These are phyloP conservation scores for Dicorynia guianensis DNA, from an alignment of 306 rosid genomes.

Conservation along the genomic window DNA sequence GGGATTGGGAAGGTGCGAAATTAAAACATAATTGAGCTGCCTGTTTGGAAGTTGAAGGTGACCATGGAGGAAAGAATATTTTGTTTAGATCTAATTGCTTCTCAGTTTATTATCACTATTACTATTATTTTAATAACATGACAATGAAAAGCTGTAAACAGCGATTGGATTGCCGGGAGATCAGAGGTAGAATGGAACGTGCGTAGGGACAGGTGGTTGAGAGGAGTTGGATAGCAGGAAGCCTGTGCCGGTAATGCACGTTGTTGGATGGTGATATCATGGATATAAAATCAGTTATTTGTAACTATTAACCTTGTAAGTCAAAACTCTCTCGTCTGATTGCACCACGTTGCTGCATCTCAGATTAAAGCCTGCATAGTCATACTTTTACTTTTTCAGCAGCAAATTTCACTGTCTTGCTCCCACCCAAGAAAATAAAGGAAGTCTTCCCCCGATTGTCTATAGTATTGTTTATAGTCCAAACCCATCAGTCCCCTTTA, in stretches of 20 bases:
- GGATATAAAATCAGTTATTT: conserved; percentile 10
- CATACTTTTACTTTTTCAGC: conserved; percentile 4
- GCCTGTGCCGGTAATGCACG: not conserved
- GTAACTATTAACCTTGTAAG: conserved; percentile 15
- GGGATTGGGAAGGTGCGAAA: too few species aligned
- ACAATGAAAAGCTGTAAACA: too few species aligned
- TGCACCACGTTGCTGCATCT: conserved; percentile 46
- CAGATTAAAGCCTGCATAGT: conserved; percentile 30
- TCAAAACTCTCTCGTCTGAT: not conserved
- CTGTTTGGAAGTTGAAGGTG: too few species aligned
- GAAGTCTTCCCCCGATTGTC: not conserved
- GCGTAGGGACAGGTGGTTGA: conserved; percentile 41
- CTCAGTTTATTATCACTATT: too few species aligned
- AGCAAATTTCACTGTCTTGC: not conserved
- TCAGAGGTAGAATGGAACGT: too few species aligned
- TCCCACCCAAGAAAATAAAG: not conserved
- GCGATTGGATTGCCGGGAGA: too few species aligned
- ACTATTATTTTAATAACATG: too few species aligned
- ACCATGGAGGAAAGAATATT: too few species aligned
- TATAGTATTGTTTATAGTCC: not conserved
- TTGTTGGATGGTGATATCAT: conserved; percentile 3
- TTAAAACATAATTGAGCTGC: too few species aligned
- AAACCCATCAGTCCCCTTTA: not conserved
- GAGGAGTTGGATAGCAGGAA: conserved; percentile 14
- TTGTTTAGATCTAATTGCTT: too few species aligned